Percentiles rank a stretch among this genome's conserved stretches.
These are phyloP conservation scores for Yarrowia phangngaensis DNA, from an alignment of 805 yeast genomes.

Conservation along the genomic window DNA sequence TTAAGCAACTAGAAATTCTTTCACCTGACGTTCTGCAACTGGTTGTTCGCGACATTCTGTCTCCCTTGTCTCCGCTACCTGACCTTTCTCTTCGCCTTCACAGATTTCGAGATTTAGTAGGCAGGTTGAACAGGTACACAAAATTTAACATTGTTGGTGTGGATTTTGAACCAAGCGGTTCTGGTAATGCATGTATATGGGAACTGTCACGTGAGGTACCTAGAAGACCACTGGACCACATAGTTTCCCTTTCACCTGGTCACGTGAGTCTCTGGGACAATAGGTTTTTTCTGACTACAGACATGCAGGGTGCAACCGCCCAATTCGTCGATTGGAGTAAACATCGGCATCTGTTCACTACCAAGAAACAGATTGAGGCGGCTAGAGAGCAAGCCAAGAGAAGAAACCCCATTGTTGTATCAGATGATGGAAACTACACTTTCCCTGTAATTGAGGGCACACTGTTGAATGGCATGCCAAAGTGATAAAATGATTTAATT, in stretches of 20 bases:
- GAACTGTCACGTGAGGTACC: constrained; percentile 14
- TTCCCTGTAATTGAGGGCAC: constrained; percentile 5
- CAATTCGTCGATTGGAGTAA: constrained; percentile 1
- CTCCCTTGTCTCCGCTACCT: constrained; percentile 13
- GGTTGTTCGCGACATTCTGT: neutral
- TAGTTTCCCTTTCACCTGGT: neutral
- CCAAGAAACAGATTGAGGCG: neutral
- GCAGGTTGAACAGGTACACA: neutral
- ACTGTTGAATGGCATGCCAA: constrained; percentile 3
- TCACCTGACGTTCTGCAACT: neutral
- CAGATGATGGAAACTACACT: neutral
- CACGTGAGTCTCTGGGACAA: constrained; percentile 17
- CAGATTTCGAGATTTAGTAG: neutral
- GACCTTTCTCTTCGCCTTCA: constrained; percentile 13
- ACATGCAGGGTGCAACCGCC: neutral
- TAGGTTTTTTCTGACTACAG: neutral
- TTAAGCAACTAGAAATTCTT: neutral
- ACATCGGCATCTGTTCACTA: neutral
- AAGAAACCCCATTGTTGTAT: constrained; percentile 1
- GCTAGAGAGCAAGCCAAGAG: constrained; percentile 1
- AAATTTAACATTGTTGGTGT: constrained; percentile 13
- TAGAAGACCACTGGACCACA: neutral
- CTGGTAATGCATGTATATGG: neutral
- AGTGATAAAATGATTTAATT: too few relatives aligned
- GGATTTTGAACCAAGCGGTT: neutral